phyloP scores from a whole-genome alignment of 352 stramenopile species.

The Phytophthora fragariaefolia region DNA sequence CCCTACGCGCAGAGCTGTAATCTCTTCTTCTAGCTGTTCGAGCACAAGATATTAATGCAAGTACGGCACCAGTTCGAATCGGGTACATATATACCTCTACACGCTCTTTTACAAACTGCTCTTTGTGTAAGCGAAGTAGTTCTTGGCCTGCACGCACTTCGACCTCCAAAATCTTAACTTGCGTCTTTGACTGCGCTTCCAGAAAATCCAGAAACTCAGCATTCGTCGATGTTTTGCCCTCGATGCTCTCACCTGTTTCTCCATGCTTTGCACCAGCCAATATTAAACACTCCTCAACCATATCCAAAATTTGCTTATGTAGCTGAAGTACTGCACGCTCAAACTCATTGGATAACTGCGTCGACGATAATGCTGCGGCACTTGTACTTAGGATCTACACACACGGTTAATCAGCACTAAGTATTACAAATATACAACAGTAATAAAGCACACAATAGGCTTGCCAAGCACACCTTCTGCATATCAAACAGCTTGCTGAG shows the following conservation, averaged over 20 bases:
- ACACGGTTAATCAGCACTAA: too few species aligned
- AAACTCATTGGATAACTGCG: constrained; percentile 33
- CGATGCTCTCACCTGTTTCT: neutral
- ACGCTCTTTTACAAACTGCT: constrained; percentile 59
- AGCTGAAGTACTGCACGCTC: constrained; percentile 44
- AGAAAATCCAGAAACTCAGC: constrained; percentile 54
- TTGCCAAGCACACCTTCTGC: too few species aligned
- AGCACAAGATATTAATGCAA: neutral
- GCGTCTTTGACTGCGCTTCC: constrained; percentile 45
- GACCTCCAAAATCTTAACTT: constrained; percentile 65
- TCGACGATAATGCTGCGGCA: constrained; percentile 23
- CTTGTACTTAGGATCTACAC: constrained; percentile 45
- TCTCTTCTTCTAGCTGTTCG: constrained; percentile 58
- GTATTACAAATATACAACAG: too few species aligned
- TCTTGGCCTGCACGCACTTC: constrained; percentile 69
- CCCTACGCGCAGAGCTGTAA: constrained; percentile 45
- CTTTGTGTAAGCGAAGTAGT: constrained; percentile 61
- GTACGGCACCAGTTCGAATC: neutral
- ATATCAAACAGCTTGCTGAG: constrained; percentile 36
- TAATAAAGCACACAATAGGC: too few species aligned
- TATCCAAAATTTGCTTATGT: constrained; percentile 41
- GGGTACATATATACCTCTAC: constrained; percentile 30
- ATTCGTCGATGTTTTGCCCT: constrained; percentile 10
- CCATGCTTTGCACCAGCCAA: constrained; percentile 8
- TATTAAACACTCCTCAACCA: constrained; percentile 34